These are phyloP conservation scores for Physcomitrellopsis africana DNA, from an alignment of 225 moss, liverwort and hornwort species.

Conservation along the genomic window DNA sequence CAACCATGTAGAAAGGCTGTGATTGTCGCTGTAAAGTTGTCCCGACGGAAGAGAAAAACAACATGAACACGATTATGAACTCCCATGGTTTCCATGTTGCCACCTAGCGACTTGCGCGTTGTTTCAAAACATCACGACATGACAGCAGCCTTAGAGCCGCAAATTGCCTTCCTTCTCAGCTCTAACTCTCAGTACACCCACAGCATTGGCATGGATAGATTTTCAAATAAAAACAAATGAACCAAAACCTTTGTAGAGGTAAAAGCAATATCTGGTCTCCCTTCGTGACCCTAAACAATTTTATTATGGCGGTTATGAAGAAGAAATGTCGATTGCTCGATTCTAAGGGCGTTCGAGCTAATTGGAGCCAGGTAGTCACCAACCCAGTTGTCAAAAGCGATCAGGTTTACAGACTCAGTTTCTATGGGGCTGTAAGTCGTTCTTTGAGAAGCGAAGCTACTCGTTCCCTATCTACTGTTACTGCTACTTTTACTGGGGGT, in stretches of 20 bases:
- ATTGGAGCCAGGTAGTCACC: constrained; percentile 25
- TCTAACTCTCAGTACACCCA: constrained; percentile 9
- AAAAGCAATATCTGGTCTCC: constrained; percentile 6
- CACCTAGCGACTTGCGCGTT: no score
- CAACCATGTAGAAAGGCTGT: no score
- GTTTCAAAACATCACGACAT: no score
- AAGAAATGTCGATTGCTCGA: constrained; percentile 6
- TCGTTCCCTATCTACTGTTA: constrained; percentile 71
- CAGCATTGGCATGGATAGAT: neutral
- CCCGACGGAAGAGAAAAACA: no score
- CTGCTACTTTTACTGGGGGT: constrained; percentile 87
- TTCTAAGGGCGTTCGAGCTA: constrained; percentile 13
- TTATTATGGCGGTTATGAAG: constrained; percentile 29
- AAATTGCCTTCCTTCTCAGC: no score
- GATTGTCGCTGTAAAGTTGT: no score
- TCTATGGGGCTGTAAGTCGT: constrained; percentile 56
- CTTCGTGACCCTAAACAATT: neutral
- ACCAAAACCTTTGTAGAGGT: neutral
- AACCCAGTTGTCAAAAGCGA: constrained; percentile 27
- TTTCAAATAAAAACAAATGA: neutral
- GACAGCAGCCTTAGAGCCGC: no score
- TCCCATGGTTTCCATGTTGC: no score
- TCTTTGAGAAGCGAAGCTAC: constrained; percentile 76
- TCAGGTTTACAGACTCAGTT: neutral
- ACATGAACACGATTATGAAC: no score